phyloP scores from a whole-genome alignment of 148 eudicot species.

The Amaranthus palmeri region DNA sequence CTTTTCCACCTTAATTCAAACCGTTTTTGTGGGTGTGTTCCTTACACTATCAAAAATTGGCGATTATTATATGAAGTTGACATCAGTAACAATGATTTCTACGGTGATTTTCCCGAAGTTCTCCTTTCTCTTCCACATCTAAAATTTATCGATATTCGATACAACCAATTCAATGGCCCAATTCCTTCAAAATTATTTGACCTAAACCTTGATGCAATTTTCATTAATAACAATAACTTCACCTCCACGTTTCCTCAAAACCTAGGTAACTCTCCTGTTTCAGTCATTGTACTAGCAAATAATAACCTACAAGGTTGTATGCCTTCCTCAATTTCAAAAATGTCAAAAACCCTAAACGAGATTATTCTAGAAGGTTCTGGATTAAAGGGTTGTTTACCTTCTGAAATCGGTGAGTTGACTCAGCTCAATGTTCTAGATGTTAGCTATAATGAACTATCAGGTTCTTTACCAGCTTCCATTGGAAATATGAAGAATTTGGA shows the following conservation, averaged over 20 bases:
- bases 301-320: slow-evolving; percentile 51
- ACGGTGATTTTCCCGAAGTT: slow-evolving; percentile 50
- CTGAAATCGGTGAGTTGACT: slow-evolving; percentile 38
- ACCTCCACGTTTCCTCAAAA: slow-evolving; percentile 38
- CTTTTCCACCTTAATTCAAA: slow-evolving; percentile 70
- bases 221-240: slow-evolving; percentile 58
- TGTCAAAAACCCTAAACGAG: slow-evolving; percentile 48
- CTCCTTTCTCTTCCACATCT: slow-evolving; percentile 31
- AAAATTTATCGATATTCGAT: slow-evolving; percentile 57
- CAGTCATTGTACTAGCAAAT: slow-evolving; percentile 56
- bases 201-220: slow-evolving; percentile 50
- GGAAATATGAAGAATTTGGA: slow-evolving; percentile 49
- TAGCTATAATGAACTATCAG: slow-evolving; percentile 40
- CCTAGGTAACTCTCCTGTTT: slow-evolving; percentile 53
- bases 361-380: slow-evolving; percentile 37
- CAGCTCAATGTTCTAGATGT: slow-evolving; percentile 49
- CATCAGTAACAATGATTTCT: slow-evolving; percentile 56
- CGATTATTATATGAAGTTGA: slow-evolving; percentile 42
- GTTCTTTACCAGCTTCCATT: slow-evolving; percentile 43
- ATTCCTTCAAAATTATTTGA: slow-evolving; percentile 44
- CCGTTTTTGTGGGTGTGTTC: slow-evolving; percentile 32
- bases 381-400: slow-evolving; percentile 48
- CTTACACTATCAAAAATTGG: slow-evolving; percentile 5
- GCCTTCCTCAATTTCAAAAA: slow-evolving; percentile 45
- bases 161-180: slow-evolving; percentile 42